These are phyloP conservation scores for Sambucus nigra DNA, from an alignment of 129 eudicot genomes.

Conservation along the genomic window DNA sequence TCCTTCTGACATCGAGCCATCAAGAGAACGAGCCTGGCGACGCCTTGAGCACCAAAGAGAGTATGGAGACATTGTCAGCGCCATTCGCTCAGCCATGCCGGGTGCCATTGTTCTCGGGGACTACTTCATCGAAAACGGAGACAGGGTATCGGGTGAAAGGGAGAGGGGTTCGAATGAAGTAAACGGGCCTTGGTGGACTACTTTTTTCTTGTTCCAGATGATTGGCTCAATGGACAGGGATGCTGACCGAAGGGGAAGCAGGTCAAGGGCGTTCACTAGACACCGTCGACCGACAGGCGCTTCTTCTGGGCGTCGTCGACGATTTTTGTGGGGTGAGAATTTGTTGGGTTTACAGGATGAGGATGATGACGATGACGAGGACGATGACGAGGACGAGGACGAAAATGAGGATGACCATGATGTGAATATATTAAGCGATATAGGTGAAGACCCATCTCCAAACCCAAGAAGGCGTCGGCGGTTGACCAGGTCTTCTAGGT, in stretches of 20 bases:
- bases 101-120: conserved; percentile 80
- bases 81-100: conserved; percentile 83
- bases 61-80: conserved; percentile 80
- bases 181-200: conserved; percentile 50
- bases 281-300: conserved; percentile 27
- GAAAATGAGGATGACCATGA: conserved; percentile 31
- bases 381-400: conserved; percentile 3
- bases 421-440: conserved; percentile 28
- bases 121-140: conserved; percentile 65
- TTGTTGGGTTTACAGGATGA: conserved; percentile 65
- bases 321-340: conserved; percentile 69
- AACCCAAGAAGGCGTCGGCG: conserved; percentile 65
- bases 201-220: conserved; percentile 73
- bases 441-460: conserved; percentile 37
- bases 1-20: conserved; percentile 79
- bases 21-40: conserved; percentile 78
- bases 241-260: conserved; percentile 45
- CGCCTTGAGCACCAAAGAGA: conserved; percentile 76
- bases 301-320: conserved; percentile 27
- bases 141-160: conserved; percentile 37
- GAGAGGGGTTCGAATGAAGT: conserved; percentile 36
- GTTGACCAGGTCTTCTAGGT: conserved; percentile 46
- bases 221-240: conserved; percentile 55
- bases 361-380: conserved; percentile 28
- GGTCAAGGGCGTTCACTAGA: conserved; percentile 49